phyloP scores from a whole-genome alignment of 73 alveolate species.

The Paramecium caudatum region DNA sequence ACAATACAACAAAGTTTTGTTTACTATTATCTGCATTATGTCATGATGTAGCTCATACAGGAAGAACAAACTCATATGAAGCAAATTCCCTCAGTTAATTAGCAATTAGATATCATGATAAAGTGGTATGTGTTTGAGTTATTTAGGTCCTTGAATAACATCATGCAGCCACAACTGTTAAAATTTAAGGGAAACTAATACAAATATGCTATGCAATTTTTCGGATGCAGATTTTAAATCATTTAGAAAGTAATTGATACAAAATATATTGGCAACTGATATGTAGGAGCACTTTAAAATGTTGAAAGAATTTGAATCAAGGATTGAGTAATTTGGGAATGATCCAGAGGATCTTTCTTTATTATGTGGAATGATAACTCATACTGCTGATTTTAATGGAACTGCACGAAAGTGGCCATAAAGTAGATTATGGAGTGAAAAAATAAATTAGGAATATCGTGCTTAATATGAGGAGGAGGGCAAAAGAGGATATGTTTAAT shows the following conservation, averaged over 20 bases:
- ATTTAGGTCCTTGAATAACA: constrained; percentile 70
- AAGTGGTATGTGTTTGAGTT: constrained; percentile 53
- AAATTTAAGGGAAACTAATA: constrained; percentile 68
- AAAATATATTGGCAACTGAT: constrained; percentile 64
- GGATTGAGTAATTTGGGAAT: constrained; percentile 35
- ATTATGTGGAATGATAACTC: constrained; percentile 73
- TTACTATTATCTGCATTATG: constrained; percentile 73
- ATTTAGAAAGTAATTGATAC: constrained; percentile 59
- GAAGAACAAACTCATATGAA: constrained; percentile 70
- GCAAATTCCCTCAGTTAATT: constrained; percentile 47
- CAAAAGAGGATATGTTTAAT: constrained; percentile 62
- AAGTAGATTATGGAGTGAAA: constrained; percentile 73
- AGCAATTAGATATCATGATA: constrained; percentile 75
- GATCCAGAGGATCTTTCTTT: constrained; percentile 60
- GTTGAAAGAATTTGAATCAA: constrained; percentile 71
- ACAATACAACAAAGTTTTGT: constrained; percentile 48
- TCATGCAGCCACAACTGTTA: constrained; percentile 74
- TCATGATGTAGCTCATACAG: constrained; percentile 79
- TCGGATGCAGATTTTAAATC: constrained; percentile 41
- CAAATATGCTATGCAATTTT: constrained; percentile 64
- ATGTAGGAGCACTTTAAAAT: constrained; percentile 71
- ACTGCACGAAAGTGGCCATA: constrained; percentile 73
- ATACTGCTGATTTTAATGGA: constrained; percentile 76
- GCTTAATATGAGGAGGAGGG: constrained; percentile 76
- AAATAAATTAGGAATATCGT: constrained; percentile 64